Evolutionary conservation across 192 early-diverging fungal species (phyloP), one percentile per base, ranked within the genome.

Genomic region (Phycomyces blakesleeanus): DNA sequence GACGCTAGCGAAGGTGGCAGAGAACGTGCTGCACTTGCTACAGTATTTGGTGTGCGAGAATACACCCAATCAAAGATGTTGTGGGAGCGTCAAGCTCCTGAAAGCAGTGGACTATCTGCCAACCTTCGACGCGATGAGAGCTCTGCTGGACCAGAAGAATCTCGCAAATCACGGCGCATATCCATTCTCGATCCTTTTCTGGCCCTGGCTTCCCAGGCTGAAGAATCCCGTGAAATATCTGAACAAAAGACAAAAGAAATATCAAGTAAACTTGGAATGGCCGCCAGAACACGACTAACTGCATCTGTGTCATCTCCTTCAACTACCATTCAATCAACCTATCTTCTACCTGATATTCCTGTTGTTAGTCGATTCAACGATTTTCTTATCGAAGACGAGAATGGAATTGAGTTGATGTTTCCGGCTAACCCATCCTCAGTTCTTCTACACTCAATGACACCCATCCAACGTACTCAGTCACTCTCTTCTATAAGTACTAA

Each of bases 41-140:
- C 65, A 1, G 71, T 72, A 16, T 72, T 72, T 63, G 71, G 71
- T 21, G 60, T 66, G 25, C 59, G 44, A 38, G 71, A 72, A 61
- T 72, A 72, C 39, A 60, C 58, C 5, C 60, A 72, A 24, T 59
- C 59, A 18, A 67, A 67, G 15, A 47, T 66, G 12, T 51, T 72
- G 10, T 72, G 71, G 71, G 64, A 72, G 49, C 49, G 57, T 0
- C 63, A 65, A 7, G 29, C 25, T 0, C 22, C 25, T 9, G 24
- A 51, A 18, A 44, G 49, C 5, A 42, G 34, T 38, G 24, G 49
- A 61, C 27, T 56, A 14, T 39, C 24, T 40, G 40, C 27, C 3
- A 58, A 29, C 54, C 5, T 26, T 10, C 37, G 21, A 49, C 21
- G 25, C 37, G 24, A 39, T 49, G 58, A 60, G n/a, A 44, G 42